Evolutionary conservation across 495 filamentous ascomycete genomes (phyloP), one percentile per base, ranked within the genome.

Genomic region (Aspergillus incahuasiensis): DNA sequence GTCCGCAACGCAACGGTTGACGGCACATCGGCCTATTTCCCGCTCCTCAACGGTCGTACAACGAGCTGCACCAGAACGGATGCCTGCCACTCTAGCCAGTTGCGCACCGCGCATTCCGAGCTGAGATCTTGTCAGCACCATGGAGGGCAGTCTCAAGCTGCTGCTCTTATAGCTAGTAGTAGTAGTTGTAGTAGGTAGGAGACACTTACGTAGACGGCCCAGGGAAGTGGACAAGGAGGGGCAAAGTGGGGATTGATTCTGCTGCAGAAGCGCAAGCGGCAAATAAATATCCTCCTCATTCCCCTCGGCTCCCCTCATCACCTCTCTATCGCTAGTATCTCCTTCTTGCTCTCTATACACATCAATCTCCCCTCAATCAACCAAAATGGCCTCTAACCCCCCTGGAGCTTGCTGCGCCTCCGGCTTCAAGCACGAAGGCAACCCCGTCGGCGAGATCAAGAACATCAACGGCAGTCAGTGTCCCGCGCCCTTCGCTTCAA

Each of bases 361-460:
- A 35, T 35, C 6, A 35, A 35, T 18, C 21, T 39, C 42, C 25
- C n/a, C 34, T 34, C 24, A 53, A 16, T 16, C 13, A 24, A 55
- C 16, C 32, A 35, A 52, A 41, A 85, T 85, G 82, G 78, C 82
- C 19, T 84, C 82, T 20, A 73, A 83, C 63, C 74, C 79, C 24
- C 82, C 82, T 32, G 74, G 67, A 57, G 64, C 72, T 49, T 85
- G 82, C 73, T 85, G 82, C 59, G 75, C 76, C 57, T 62, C 77
- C 61, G 82, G 81, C 63, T 74, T 78, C 70, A 75, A 69, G 65
- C 75, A 78, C 51, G 70, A 76, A 63, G 75, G 75, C 45, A 69
- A 58, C 49, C 68, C 75, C 34, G 54, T 66, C 47, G 75, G 70
- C 58, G 73, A 76, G 56, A 52, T 60, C 40, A 76, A 77, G 73